Conservation (phyloP, 129 eudicot genomes). For the Dittrichia graveolens region DNA sequence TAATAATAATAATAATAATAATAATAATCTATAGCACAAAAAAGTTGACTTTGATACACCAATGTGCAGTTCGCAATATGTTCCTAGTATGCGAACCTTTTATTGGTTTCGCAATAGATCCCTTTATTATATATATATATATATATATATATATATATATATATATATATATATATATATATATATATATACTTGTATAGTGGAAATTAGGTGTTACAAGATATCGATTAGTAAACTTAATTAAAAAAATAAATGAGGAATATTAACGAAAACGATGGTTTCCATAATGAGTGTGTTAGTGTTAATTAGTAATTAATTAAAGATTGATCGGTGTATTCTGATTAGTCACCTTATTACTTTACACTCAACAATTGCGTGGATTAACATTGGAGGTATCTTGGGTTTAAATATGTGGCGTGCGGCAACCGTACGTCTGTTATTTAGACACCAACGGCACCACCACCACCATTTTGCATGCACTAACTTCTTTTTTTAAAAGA, state of each 20-base stretch:
- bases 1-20: too few species aligned
- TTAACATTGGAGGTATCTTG: slow-evolving; percentile 13
- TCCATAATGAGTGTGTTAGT: slow-evolving; percentile 13
- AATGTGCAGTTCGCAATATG: too few species aligned
- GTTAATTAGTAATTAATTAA: slow-evolving; percentile 14
- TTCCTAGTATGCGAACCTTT: too few species aligned
- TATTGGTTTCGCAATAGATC: too few species aligned
- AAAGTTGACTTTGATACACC: too few species aligned
- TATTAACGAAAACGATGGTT: slow-evolving; percentile 25
- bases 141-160: too few species aligned
- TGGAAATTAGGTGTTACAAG: not conserved
- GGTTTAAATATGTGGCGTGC: slow-evolving; percentile 31
- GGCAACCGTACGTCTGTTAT: slow-evolving; percentile 23
- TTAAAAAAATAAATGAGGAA: slow-evolving; percentile 19
- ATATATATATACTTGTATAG: too few species aligned
- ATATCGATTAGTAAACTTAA: not conserved
- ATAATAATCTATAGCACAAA: too few species aligned
- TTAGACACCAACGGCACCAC: slow-evolving; percentile 1
- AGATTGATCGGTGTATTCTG: slow-evolving; percentile 29
- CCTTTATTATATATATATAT: too few species aligned
- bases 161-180: too few species aligned
- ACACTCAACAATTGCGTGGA: slow-evolving; percentile 38
- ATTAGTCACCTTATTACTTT: slow-evolving; percentile 29
- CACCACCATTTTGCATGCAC: too few species aligned
- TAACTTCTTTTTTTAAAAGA: too few species aligned